A percentile compares a stretch with the other conserved stretches of the same genome.
phyloP scores from a whole-genome alignment of 306 rosid genomes.

The Cyamopsis tetragonoloba region DNA sequence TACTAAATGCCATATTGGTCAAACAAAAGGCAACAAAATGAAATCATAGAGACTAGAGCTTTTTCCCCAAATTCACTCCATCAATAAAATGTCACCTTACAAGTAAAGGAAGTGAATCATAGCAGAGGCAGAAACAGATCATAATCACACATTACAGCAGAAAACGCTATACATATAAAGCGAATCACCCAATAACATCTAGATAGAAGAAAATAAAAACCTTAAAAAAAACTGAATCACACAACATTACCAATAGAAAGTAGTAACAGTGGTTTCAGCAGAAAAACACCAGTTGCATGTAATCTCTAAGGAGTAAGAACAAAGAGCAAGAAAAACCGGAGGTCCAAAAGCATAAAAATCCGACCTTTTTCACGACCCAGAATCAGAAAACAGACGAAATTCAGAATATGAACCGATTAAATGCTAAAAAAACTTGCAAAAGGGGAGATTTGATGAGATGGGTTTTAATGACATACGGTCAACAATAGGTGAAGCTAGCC shows the following conservation, averaged over 20 bases:
- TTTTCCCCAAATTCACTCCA: slow-evolving; percentile 8
- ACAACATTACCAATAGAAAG: not conserved
- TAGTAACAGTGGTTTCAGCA: not conserved
- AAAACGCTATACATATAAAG: not conserved
- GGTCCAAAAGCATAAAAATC: not conserved
- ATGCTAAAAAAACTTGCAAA: not conserved
- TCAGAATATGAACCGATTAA: not conserved
- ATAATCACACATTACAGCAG: not conserved
- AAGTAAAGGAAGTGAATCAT: not conserved
- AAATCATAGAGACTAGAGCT: not conserved
- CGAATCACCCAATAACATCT: not conserved
- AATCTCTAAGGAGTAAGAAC: not conserved
- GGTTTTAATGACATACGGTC: slow-evolving; percentile 8
- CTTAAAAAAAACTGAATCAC: not conserved
- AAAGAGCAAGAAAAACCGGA: not conserved
- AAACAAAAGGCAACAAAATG: not conserved
- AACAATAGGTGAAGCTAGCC: not conserved
- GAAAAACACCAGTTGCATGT: not conserved
- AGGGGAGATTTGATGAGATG: not conserved
- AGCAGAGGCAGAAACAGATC: not conserved
- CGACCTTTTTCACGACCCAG: slow-evolving; percentile 10
- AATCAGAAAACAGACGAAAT: slow-evolving; percentile 3
- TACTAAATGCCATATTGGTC: slow-evolving; percentile 6
- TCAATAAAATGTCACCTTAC: not conserved
- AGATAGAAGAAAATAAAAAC: not conserved